A percentile compares a stretch with the other conserved stretches of the same genome.
Conservation (phyloP, 176 grass and related monocot genomes). For the Echinochloa phyllopogon region DNA sequence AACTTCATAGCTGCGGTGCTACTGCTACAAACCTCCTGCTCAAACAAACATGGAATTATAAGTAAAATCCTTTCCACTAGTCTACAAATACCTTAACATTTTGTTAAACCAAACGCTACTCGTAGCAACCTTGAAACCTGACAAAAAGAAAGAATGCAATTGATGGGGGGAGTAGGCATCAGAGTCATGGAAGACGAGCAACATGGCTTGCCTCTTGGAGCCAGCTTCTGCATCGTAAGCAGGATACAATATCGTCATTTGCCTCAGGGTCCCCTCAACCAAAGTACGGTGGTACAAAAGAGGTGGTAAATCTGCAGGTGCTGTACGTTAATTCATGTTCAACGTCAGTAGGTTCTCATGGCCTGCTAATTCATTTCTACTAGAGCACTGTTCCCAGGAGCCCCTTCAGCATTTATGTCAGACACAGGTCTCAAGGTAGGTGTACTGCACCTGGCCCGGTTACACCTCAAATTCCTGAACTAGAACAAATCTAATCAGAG, state of each 20-base stretch:
- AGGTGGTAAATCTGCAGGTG: no score
- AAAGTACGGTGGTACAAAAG: neutral
- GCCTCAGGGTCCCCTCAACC: neutral
- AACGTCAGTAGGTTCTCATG: neutral
- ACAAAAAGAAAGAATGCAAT: neutral
- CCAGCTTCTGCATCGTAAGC: conserved; percentile 46
- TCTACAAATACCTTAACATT: no score
- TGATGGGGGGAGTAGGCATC: conserved; percentile 42
- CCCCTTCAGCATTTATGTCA: neutral
- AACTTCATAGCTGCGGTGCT: no score
- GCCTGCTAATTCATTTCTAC: neutral
- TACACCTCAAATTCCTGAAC: neutral
- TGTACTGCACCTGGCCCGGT: no score
- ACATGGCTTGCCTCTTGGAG: conserved; percentile 43
- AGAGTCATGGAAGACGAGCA: conserved; percentile 74
- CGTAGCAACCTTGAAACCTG: neutral
- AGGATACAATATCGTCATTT: conserved; percentile 55
- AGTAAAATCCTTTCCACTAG: no score
- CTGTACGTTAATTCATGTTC: neutral
- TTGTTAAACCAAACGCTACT: neutral
- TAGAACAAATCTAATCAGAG: no score
- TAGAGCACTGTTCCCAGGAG: no score
- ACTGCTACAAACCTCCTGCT: no score
- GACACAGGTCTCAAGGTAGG: neutral
- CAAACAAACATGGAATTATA: no score